phyloP scores from a whole-genome alignment of 306 rosid species.

The Vigna hirtella region DNA sequence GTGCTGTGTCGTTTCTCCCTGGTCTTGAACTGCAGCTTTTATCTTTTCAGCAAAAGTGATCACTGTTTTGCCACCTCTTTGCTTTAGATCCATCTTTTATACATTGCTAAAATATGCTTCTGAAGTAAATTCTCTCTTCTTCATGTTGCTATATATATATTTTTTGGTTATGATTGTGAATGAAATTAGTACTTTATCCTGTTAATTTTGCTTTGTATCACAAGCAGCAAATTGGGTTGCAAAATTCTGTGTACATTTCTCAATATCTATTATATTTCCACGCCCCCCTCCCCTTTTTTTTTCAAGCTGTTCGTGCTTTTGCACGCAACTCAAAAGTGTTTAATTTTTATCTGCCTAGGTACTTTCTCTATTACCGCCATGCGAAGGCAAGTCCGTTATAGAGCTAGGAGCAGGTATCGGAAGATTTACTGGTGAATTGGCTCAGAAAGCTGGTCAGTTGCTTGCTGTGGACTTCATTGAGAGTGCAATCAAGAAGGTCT shows the following conservation, averaged over 20 bases:
- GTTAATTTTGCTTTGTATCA: background rate
- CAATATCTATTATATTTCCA: background rate
- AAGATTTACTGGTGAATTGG: slow-evolving; percentile 89
- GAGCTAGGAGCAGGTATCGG: slow-evolving; percentile 99
- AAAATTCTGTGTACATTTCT: background rate
- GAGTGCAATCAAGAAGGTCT: slow-evolving; percentile 85
- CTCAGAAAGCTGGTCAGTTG: slow-evolving; percentile 81
- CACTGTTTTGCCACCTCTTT: too few relatives aligned
- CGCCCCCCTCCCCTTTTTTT: too few relatives aligned
- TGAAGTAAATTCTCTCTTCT: too few relatives aligned
- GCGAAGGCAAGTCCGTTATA: slow-evolving; percentile 81
- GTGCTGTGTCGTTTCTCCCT: too few relatives aligned
- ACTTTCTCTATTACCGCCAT: slow-evolving; percentile 73
- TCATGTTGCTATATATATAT: background rate
- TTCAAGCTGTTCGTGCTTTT: background rate
- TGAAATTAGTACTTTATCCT: background rate
- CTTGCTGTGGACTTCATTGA: slow-evolving; percentile 92
- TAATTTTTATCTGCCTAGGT: slow-evolving; percentile 55
- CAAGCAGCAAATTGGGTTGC: background rate
- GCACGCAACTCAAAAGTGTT: slow-evolving; percentile 31
- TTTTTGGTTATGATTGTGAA: background rate
- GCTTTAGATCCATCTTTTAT: background rate
- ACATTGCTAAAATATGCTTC: background rate
- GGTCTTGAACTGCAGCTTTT: too few relatives aligned
- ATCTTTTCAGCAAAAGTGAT: background rate